Evolutionary conservation across 169 alveolate genomes (phyloP), one percentile per base, ranked within the genome.

Genomic region (Cryptosporidium felis): DNA sequence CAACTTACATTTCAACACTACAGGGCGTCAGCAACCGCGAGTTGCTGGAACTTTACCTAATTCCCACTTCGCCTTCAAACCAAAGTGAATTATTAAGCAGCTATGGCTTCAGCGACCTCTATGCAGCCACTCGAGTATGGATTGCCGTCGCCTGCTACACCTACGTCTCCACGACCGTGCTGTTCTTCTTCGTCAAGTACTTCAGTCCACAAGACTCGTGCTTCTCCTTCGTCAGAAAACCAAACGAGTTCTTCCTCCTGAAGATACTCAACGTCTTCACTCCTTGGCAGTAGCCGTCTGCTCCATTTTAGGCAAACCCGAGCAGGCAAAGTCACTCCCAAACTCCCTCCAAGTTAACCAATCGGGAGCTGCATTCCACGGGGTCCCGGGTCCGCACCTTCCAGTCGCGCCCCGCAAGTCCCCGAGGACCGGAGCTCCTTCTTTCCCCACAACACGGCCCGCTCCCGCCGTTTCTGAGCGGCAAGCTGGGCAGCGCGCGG

Each of bases 201-300:
- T 67, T 49, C 44, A 67, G 82, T 28, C 82, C 82, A 8, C 82
- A 67, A 18, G 82, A 67, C 34, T 67, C 82, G 5, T 67, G 82
- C 38, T 67, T 67, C 34, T 67, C 82, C 14, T 67, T 67, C 51
- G 82, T 67, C 21, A 49, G 82, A 67, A 67, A 49, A 3, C 65
- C 82, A 30, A 34, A 67, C 18, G 82, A 67, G 38, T 67, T 67
- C 12, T 49, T 67, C 36, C 42, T 67, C 30, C 42, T 67, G 18
- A 67, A 67, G 38, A 51, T 67, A 47, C 51, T 67, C 16, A 67
- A 51, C 21, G 30, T 67, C 18, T 67, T 67, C 16, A 67, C 82
- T 30, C 82, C 82, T 26, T 67, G 82, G 82, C 82, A 67, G 36
- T 67, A 67, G 18, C n/a, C n/a, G n/a, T n/a, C n/a, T n/a, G n/a